Base-by-base conservation (phyloP, 768 basidiomycete species). In the Xerocomellus intermedius region DNA sequence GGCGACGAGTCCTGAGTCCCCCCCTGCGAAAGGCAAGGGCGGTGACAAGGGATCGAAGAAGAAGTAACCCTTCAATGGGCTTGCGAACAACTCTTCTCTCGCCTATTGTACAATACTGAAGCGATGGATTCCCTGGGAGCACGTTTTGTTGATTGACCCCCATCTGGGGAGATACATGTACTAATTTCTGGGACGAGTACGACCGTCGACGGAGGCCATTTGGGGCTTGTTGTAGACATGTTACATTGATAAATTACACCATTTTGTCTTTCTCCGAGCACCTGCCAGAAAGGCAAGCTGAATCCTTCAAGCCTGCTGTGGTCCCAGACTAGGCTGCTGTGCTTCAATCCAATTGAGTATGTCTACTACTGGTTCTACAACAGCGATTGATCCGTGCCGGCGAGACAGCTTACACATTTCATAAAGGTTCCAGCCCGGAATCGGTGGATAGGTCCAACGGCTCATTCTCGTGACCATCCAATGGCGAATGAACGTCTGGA, bases 21-120 rank as follows among this genome's bases (percentile, higher is more conserved):
- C 64, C 48, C 67, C 65, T 30, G 59, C 62, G 21, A 70, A 72
- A 30, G 26, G 46, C 44, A 69, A 71, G 48, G 44, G 57, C n/a
- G 56, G 61, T 14, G 60, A 43, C 32, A 70, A 71, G 58, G 59
- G 28, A 2, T 38, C 57, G 10, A 70, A 72, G 69, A 70, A 70
- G 64, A 69, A 69, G 59, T 69, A 59, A 60, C 56, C 41, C 21
- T 52, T 9, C 4, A n/a, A 8, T 13, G 32, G 32, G 32, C 39
- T 28, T 16, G 5, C 26, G 33, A 36, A 26, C 48, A n/a, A 33
- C 26, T 26, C 19, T 35, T n/a, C 12, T 39, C n/a, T 36, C 43
- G 16, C 16, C 6, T 36, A 2, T 44, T 51, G 41, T 58, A 66
- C 43, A 28, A 48, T 45, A 45, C 38, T 19, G 6, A 57, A 41